phyloP scores from a whole-genome alignment of 805 yeast species.

The Metschnikowia anglica region DNA sequence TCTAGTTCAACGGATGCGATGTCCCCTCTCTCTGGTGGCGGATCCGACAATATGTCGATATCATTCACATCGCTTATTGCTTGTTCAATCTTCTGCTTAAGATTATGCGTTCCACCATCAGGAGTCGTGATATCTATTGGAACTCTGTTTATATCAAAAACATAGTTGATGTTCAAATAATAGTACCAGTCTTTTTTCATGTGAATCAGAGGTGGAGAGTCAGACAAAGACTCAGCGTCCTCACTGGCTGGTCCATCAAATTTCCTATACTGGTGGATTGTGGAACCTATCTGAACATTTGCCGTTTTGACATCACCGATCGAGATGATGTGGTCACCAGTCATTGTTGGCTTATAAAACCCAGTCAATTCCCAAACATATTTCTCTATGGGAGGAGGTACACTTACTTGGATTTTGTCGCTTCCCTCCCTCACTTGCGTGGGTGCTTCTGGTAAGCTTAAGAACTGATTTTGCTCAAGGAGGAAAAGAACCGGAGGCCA shows the following conservation, averaged over 20 bases:
- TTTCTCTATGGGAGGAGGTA: background rate
- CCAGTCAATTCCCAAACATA: constrained; percentile 4
- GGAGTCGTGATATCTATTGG: too few relatives aligned
- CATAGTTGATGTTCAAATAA: too few relatives aligned
- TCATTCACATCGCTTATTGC: too few relatives aligned
- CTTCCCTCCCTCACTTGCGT: background rate
- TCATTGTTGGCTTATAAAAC: background rate
- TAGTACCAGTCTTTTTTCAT: too few relatives aligned
- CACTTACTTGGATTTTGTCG: background rate
- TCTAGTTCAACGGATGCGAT: too few relatives aligned
- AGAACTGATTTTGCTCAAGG: constrained; percentile 1
- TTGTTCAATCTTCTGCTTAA: too few relatives aligned
- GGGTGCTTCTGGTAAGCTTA: background rate
- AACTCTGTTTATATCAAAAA: too few relatives aligned
- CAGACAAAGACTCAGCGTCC: too few relatives aligned
- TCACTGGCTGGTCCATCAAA: background rate
- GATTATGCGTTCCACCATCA: too few relatives aligned
- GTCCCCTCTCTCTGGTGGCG: too few relatives aligned
- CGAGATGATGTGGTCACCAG: background rate
- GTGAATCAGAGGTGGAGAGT: too few relatives aligned
- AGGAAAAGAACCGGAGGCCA: background rate
- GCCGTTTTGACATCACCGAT: background rate
- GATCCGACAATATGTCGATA: too few relatives aligned
- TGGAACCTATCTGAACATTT: background rate
- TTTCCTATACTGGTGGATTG: background rate